phyloP scores from a whole-genome alignment of 768 basidiomycete genomes.

The Mycena leptocephala region DNA sequence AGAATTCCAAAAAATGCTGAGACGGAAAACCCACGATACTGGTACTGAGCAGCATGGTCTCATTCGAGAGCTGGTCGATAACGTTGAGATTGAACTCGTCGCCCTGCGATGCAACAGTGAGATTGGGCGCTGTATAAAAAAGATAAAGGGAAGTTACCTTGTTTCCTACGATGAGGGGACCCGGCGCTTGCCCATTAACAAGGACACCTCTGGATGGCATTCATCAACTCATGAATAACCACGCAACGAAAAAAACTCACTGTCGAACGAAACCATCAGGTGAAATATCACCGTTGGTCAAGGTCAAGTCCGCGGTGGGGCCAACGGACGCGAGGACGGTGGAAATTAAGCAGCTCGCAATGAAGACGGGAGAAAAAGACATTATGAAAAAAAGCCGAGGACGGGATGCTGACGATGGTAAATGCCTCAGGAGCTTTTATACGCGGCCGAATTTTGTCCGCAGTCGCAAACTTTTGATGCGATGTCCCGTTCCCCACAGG shows the following conservation, averaged over 20 bases:
- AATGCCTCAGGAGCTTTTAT: neutral
- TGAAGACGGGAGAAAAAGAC: slow-evolving; percentile 17
- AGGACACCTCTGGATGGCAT: neutral
- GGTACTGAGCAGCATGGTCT: slow-evolving; percentile 54
- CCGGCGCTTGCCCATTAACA: slow-evolving; percentile 51
- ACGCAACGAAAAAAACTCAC: neutral
- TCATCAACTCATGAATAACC: neutral
- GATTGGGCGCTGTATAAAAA: too few relatives aligned
- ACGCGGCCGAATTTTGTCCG: neutral
- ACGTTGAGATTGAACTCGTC: slow-evolving; percentile 55
- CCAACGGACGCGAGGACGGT: slow-evolving; percentile 26
- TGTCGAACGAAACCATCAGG: slow-evolving; percentile 32
- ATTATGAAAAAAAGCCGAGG: neutral
- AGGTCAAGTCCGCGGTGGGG: slow-evolving; percentile 27
- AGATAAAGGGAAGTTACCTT: slow-evolving; percentile 5
- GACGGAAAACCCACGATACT: slow-evolving; percentile 24
- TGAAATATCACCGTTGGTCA: slow-evolving; percentile 24
- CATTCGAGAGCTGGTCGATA: slow-evolving; percentile 53
- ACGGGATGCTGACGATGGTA: neutral
- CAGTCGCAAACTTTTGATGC: neutral
- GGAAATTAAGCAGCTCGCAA: slow-evolving; percentile 18
- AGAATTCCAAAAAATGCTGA: too few relatives aligned
- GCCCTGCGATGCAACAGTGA: slow-evolving; percentile 31
- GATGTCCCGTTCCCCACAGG: too few relatives aligned
- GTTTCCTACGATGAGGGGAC: slow-evolving; percentile 55